These are phyloP conservation scores for Penicillium sp. DNA, from an alignment of 2,329 filamentous ascomycete species.

Conservation along the genomic window DNA sequence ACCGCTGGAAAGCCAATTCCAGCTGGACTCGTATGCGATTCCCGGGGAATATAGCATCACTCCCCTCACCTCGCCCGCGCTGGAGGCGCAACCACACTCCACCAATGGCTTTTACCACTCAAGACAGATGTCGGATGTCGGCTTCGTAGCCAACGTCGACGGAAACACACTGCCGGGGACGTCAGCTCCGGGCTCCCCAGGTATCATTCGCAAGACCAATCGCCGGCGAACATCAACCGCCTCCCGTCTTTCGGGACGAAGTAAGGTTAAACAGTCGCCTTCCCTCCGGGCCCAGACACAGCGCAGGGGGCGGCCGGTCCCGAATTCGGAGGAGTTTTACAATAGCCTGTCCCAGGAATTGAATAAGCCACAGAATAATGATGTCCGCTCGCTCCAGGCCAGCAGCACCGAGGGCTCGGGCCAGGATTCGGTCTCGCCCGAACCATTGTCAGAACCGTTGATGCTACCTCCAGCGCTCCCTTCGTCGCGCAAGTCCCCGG, in stretches of 20 bases:
- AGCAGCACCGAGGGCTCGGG: slow-evolving; percentile 48
- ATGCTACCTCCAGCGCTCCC: slow-evolving; percentile 53
- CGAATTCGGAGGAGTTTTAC: slow-evolving; percentile 36
- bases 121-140: slow-evolving; percentile 39
- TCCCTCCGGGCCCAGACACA: slow-evolving; percentile 42
- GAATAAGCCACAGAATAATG: slow-evolving; percentile 26
- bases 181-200: slow-evolving; percentile 27
- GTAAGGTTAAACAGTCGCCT: slow-evolving; percentile 46
- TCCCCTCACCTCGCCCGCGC: slow-evolving; percentile 51
- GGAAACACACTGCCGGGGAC: slow-evolving; percentile 32
- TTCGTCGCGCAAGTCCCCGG: slow-evolving; percentile 41
- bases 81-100: slow-evolving; percentile 44
- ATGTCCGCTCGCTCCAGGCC: slow-evolving; percentile 31
- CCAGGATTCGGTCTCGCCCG: slow-evolving; percentile 51
- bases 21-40: slow-evolving; percentile 49
- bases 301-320: slow-evolving; percentile 33
- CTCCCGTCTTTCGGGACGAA: slow-evolving; percentile 34
- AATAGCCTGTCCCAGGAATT: slow-evolving; percentile 39
- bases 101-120: slow-evolving; percentile 36
- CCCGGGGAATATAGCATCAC: slow-evolving; percentile 50
- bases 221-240: slow-evolving; percentile 38
- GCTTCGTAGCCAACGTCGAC: slow-evolving; percentile 43
- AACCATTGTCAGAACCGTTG: slow-evolving; percentile 50
- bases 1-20: slow-evolving; percentile 49
- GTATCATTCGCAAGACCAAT: slow-evolving; percentile 38